These are phyloP conservation scores for Mortierella claussenii DNA, from an alignment of 192 early-diverging fungal genomes.

Conservation along the genomic window DNA sequence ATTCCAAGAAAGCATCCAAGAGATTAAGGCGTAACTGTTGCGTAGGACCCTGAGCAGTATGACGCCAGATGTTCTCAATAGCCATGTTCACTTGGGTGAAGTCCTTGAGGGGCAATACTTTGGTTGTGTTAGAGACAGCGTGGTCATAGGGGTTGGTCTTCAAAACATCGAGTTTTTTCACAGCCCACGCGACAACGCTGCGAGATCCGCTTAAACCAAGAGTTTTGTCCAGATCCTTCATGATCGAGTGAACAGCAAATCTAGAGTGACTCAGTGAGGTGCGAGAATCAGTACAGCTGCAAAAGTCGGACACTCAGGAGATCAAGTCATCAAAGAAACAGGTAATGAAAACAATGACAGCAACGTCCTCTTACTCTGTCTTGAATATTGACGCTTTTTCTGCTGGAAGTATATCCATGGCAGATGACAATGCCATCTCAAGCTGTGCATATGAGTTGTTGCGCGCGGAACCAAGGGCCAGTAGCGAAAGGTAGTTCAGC, in stretches of 20 bases:
- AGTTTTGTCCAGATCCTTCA: constrained; percentile 14
- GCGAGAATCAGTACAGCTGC: too few species aligned
- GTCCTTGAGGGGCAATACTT: constrained; percentile 11
- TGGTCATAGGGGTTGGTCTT: constrained; percentile 33
- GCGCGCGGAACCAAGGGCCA: constrained; percentile 11
- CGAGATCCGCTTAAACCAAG: background rate
- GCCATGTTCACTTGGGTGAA: constrained; percentile 20
- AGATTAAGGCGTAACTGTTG: constrained; percentile 12
- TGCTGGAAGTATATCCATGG: constrained; percentile 3
- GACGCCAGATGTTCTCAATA: constrained; percentile 19
- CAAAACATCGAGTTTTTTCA: background rate
- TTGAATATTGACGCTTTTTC: background rate
- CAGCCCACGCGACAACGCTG: background rate
- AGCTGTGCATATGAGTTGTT: constrained; percentile 2
- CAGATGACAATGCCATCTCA: constrained; percentile 3
- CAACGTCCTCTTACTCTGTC: constrained; percentile 17
- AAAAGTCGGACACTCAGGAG: too few species aligned
- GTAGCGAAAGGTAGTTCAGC: constrained; percentile 41
- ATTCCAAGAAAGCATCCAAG: constrained; percentile 9
- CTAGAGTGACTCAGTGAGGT: too few species aligned
- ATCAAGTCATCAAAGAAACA: background rate
- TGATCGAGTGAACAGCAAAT: constrained; percentile 16
- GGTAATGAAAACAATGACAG: background rate
- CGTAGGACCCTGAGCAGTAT: background rate
- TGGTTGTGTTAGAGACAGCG: background rate